Evolutionary conservation across 2,329 filamentous ascomycete genomes (phyloP).

Genomic region (Neoarthrinium moseri): DNA sequence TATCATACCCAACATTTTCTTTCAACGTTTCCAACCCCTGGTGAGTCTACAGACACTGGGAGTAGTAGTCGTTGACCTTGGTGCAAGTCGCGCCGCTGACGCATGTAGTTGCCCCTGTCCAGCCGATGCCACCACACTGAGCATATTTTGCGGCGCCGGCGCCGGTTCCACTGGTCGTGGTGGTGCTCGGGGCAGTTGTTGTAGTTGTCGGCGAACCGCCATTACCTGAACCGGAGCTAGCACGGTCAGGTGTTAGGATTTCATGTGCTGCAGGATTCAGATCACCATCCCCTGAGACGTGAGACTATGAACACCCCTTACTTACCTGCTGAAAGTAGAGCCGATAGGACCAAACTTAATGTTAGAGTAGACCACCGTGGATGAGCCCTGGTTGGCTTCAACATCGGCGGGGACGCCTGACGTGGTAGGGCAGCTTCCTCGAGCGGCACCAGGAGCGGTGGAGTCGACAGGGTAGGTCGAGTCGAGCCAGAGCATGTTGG

Average conservation of each 20-base stretch:
- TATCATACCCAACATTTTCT: no score
- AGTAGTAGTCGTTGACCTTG: conserved; percentile 38
- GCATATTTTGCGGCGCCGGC: conserved; percentile 9
- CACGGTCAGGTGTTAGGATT: not conserved
- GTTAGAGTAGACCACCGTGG: conserved; percentile 46
- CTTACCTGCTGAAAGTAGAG: conserved; percentile 34
- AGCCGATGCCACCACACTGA: conserved; percentile 42
- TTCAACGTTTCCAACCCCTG: no score
- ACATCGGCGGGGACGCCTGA: conserved; percentile 45
- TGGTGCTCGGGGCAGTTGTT: not conserved
- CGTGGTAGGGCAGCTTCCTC: conserved; percentile 44
- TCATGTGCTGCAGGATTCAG: not conserved
- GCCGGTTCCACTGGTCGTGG: not conserved
- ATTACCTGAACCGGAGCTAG: not conserved
- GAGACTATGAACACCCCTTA: not conserved
- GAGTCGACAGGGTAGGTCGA: conserved; percentile 46
- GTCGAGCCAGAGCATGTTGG: conserved; percentile 57
- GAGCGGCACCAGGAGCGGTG: conserved; percentile 37
- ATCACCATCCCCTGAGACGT: not conserved
- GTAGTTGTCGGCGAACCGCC: not conserved
- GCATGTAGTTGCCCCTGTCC: conserved; percentile 36
- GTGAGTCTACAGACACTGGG: conserved; percentile 35
- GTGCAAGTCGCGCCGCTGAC: conserved; percentile 38
- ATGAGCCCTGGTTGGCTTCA: conserved; percentile 32
- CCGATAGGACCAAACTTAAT: conserved; percentile 48